A percentile compares a stretch with the other conserved stretches of the same genome.
These are phyloP conservation scores for Kwoniella sp. DNA, from an alignment of 768 basidiomycete species.

Conservation along the genomic window DNA sequence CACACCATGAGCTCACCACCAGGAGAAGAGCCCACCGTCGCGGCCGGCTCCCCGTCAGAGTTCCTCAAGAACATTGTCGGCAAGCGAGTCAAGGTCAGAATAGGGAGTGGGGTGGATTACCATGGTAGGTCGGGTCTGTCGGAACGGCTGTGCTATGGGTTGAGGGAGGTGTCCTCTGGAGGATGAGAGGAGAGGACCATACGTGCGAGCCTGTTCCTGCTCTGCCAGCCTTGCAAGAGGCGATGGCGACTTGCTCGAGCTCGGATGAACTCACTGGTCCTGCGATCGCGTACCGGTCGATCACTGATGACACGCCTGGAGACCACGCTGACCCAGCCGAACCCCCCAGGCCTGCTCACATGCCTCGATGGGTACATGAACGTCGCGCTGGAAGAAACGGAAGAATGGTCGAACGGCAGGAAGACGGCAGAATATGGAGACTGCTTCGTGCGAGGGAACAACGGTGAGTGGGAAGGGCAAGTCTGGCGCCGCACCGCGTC, in stretches of 20 bases:
- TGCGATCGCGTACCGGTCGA: no score
- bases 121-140: slow-evolving; percentile 58
- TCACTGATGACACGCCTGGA: background rate
- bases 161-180: no score
- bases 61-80: slow-evolving; percentile 94
- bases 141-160: no score
- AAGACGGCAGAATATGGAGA: slow-evolving; percentile 89
- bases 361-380: slow-evolving; percentile 99
- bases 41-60: slow-evolving; percentile 77
- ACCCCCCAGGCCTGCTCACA: slow-evolving; percentile 78
- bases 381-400: slow-evolving; percentile 93
- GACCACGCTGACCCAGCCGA: no score
- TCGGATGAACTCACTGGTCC: background rate
- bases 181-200: no score
- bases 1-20: slow-evolving; percentile 32
- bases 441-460: slow-evolving; percentile 66
- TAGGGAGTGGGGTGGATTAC: slow-evolving; percentile 91
- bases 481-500: no score
- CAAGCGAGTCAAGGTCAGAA: slow-evolving; percentile 85
- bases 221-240: background rate
- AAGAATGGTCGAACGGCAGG: slow-evolving; percentile 85
- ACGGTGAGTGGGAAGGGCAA: slow-evolving; percentile 48
- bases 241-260: background rate
- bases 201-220: background rate
- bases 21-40: slow-evolving; percentile 23